Evolutionary conservation across 2,329 filamentous ascomycete genomes (phyloP).

Genomic region (Verticillium alfalfae): DNA sequence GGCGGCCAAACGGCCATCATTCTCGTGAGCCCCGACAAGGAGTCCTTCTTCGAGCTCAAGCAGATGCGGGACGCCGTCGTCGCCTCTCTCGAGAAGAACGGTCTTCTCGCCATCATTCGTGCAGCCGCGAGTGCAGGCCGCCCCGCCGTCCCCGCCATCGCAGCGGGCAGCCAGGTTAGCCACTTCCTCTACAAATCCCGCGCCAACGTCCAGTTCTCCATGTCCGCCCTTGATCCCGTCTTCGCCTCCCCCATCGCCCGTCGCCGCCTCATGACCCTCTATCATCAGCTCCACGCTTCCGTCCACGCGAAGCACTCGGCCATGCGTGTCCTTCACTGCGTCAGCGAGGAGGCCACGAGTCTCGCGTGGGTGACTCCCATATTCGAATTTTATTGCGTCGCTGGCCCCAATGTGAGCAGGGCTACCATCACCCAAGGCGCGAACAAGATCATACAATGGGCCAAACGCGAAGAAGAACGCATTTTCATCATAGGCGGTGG

Average conservation of each 20-base stretch:
- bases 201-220: conserved; percentile 91
- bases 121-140: conserved; percentile 66
- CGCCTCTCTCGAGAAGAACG: conserved; percentile 69
- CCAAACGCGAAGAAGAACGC: conserved; percentile 84
- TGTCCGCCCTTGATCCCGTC: conserved; percentile 72
- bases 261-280: conserved; percentile 74
- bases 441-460: conserved; percentile 87
- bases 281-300: conserved; percentile 76
- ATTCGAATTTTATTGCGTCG: conserved; percentile 95
- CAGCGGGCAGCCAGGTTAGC: conserved; percentile 72
- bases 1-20: conserved; percentile 77
- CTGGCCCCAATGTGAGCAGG: conserved; percentile 63
- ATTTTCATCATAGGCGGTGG: conserved; percentile 98
- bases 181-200: conserved; percentile 97
- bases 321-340: conserved; percentile 79
- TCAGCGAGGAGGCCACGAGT: conserved; percentile 68
- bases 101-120: conserved; percentile 69
- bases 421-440: conserved; percentile 74
- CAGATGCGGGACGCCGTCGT: conserved; percentile 60
- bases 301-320: conserved; percentile 82
- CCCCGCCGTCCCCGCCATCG: conserved; percentile 66
- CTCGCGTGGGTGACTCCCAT: conserved; percentile 86
- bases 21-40: conserved; percentile 86
- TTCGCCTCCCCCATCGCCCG: conserved; percentile 55
- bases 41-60: conserved; percentile 87